Evolutionary conservation across 1,284 basidiomycete species (phyloP).

Genomic region (Mycena sp.): DNA sequence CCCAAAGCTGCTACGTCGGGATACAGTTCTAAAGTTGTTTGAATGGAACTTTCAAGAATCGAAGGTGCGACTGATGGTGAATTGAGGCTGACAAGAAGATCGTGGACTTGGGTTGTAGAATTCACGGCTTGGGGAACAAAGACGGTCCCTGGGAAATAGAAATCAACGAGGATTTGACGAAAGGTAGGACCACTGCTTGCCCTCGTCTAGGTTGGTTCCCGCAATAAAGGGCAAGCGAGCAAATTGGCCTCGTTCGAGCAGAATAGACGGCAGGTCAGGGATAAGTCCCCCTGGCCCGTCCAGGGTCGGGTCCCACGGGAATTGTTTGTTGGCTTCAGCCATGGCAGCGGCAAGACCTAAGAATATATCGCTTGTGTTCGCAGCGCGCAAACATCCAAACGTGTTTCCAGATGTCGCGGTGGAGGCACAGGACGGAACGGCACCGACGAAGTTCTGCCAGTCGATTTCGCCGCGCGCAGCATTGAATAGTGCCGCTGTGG

Average conservation of each 20-base stretch:
- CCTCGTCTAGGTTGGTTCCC: constrained; percentile 59
- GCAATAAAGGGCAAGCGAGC: constrained; percentile 56
- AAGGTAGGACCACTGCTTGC: constrained; percentile 33
- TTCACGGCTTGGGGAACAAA: constrained; percentile 46
- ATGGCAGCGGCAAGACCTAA: constrained; percentile 40
- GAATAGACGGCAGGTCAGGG: constrained; percentile 50
- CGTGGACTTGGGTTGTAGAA: constrained; percentile 40
- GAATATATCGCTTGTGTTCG: constrained; percentile 48
- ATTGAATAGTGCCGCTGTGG: constrained; percentile 32
- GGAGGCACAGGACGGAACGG: constrained; percentile 19
- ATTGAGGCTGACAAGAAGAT: constrained; percentile 39
- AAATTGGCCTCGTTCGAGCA: constrained; percentile 48
- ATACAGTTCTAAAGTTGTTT: constrained; percentile 53
- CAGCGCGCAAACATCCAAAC: constrained; percentile 50
- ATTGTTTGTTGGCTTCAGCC: constrained; percentile 30
- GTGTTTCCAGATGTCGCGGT: constrained; percentile 40
- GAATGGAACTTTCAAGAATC: constrained; percentile 37
- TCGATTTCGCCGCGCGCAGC: constrained; percentile 30
- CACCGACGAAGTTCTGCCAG: constrained; percentile 33
- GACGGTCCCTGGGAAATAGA: constrained; percentile 44
- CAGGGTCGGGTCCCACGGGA: constrained; percentile 51
- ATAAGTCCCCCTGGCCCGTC: constrained; percentile 54
- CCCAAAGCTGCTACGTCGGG: constrained; percentile 56
- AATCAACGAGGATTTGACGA: background rate
- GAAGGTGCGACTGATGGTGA: constrained; percentile 18